Percentiles rank a stretch among this genome's conserved stretches.
Evolutionary conservation across 2,329 filamentous ascomycete species (phyloP).

Genomic region (Epichloe sp.): DNA sequence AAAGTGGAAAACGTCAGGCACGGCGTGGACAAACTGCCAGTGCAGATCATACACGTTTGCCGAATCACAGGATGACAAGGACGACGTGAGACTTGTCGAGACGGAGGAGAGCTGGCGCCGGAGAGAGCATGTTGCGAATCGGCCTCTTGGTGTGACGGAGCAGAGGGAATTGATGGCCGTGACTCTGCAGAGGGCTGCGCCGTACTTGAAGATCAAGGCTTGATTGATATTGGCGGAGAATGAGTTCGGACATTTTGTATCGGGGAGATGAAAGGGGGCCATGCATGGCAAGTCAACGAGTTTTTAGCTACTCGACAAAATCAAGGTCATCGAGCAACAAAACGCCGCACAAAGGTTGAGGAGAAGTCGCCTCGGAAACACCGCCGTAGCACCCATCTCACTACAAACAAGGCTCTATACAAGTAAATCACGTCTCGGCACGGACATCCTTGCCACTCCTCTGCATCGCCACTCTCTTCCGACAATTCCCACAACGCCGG

Average conservation of each 20-base stretch:
- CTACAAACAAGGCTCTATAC: too few species aligned
- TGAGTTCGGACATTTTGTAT: not conserved
- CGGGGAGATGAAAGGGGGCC: too few species aligned
- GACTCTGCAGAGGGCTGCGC: conserved; percentile 21
- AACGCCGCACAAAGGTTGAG: too few species aligned
- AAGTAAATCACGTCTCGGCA: too few species aligned
- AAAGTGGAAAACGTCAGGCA: conserved; percentile 33
- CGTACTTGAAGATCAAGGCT: conserved; percentile 23
- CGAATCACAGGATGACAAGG: conserved; percentile 35
- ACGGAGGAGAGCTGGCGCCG: conserved; percentile 33
- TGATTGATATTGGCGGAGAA: not conserved
- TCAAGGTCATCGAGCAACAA: too few species aligned
- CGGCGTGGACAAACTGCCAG: conserved; percentile 64
- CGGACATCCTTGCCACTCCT: too few species aligned
- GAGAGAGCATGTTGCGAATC: conserved; percentile 25
- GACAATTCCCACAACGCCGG: too few species aligned
- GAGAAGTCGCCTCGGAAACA: too few species aligned
- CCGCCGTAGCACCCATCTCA: too few species aligned
- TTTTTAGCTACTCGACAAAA: too few species aligned
- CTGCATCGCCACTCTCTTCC: too few species aligned
- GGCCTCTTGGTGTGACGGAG: conserved; percentile 31
- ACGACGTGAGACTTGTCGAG: conserved; percentile 33
- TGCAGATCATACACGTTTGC: conserved; percentile 54
- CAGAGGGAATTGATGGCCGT: conserved; percentile 29
- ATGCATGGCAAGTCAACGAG: too few species aligned